Evolutionary conservation across 371 early-diverging fungal genomes (phyloP), one percentile per base, ranked within the genome.

Genomic region (Rhizomucor miehei): DNA sequence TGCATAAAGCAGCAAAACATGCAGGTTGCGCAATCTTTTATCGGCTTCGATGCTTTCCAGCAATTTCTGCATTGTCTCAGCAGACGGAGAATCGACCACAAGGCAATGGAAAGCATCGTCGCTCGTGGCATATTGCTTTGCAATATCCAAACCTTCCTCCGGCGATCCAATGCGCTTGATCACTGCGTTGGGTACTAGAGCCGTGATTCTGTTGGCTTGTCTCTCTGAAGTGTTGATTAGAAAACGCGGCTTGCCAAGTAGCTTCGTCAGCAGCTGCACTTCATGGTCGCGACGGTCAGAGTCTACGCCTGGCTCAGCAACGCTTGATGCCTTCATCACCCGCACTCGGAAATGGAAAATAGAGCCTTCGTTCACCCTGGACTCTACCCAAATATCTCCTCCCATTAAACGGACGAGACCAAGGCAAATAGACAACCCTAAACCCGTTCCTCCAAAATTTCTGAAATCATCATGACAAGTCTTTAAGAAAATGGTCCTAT

Each of bases 401-500:
- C 77, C 60, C 84, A 85, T 79, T 13, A 80, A 58, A 14, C 71
- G 55, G 8, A 81, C 79, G 16, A 86, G 65, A 41, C 77, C 73
- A 6, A 77, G 59, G 45, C 80, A 79, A 17, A 86, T 84, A 14
- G 80, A 75, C 16, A 86, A 65, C n/a, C 86, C 86, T 6, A 86
- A 51, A 4, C 86, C 86, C 3, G 84, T 84, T 14, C 87, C 87
- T 19, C 84, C 84, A 66, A 79, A 84, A 17, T 66, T 75, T 49
- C 63, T 62, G 45, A 19, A 38, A 50, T 2, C 12, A 48, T 38
- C n/a, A 34, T 17, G 11, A 34, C 35, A 13, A 56, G 13, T 29
- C 20, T n/a, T n/a, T n/a, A n/a, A n/a, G n/a, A n/a, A n/a, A n/a
- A 2, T 6, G 14, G 8, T 8, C 29, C 29, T 29, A 29, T 5